phyloP scores from a whole-genome alignment of 192 early-diverging fungal species.

The Helicostylum pulchrum region DNA sequence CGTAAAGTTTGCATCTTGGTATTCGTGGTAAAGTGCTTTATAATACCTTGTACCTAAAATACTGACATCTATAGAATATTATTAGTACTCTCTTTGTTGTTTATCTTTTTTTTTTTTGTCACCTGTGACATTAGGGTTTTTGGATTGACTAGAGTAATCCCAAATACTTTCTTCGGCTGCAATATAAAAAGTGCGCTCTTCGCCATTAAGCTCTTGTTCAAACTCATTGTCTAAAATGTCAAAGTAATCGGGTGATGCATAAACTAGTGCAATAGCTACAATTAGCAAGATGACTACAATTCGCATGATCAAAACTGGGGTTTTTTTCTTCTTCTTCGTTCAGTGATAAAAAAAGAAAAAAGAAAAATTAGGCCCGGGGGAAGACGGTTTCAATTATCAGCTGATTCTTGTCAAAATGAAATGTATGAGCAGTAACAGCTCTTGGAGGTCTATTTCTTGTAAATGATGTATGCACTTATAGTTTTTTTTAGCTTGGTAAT shows the following conservation, averaged over 20 bases:
- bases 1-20: slow-evolving; percentile 18
- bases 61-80: neutral
- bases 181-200: slow-evolving; percentile 22
- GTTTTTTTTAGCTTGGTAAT: too few species aligned
- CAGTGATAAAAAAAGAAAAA: too few species aligned
- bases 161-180: slow-evolving; percentile 29
- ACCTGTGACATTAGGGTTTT: neutral
- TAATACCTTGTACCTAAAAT: slow-evolving; percentile 27
- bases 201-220: slow-evolving; percentile 5
- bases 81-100: neutral
- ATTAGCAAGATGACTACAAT: slow-evolving; percentile 1
- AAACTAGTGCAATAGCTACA: slow-evolving; percentile 1
- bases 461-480: too few species aligned
- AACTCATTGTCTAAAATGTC: slow-evolving; percentile 12
- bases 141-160: slow-evolving; percentile 12
- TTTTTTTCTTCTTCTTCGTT: too few species aligned
- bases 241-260: slow-evolving; percentile 7
- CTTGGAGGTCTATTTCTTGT: too few species aligned
- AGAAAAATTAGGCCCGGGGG: too few species aligned
- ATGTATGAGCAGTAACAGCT: too few species aligned
- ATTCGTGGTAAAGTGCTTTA: slow-evolving; percentile 31
- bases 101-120: neutral
- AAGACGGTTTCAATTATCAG: too few species aligned
- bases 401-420: too few species aligned
- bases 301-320: neutral